Conservation (phyloP, 2,329 filamentous ascomycete genomes). For the Samsoniella hepiali region DNA sequence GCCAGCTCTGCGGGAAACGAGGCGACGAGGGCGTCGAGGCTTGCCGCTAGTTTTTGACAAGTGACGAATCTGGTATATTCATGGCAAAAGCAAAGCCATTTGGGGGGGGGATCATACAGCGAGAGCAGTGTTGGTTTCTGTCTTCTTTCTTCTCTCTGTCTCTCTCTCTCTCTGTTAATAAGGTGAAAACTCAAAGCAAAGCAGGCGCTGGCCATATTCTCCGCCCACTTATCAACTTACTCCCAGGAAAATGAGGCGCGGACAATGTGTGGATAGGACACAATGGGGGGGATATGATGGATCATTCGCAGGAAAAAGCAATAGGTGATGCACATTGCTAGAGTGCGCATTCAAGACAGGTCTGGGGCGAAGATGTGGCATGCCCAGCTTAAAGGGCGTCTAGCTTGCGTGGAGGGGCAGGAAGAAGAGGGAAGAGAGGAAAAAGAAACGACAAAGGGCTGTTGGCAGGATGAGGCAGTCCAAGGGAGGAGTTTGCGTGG, state of each 20-base stretch:
- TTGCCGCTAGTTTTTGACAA: background rate
- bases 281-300: background rate
- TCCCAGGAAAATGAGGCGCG: background rate
- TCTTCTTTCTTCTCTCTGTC: background rate
- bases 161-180: too few relatives aligned
- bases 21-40: background rate
- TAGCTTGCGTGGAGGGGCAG: background rate
- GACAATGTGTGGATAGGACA: background rate
- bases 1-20: too few relatives aligned
- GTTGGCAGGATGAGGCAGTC: background rate
- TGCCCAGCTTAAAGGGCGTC: background rate
- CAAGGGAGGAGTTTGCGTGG: background rate
- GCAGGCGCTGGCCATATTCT: too few relatives aligned
- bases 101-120: background rate
- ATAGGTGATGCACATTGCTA: background rate
- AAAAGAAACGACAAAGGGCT: background rate
- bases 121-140: background rate
- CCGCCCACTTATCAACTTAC: background rate
- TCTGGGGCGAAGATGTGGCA: background rate
- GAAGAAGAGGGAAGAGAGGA: background rate
- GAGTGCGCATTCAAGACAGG: background rate
- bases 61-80: background rate
- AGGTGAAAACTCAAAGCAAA: too few relatives aligned
- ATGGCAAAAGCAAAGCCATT: background rate
- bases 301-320: conserved; percentile 2